Evolutionary conservation across 2,329 filamentous ascomycete genomes (phyloP).

Genomic region (Neonectria ditissima): DNA sequence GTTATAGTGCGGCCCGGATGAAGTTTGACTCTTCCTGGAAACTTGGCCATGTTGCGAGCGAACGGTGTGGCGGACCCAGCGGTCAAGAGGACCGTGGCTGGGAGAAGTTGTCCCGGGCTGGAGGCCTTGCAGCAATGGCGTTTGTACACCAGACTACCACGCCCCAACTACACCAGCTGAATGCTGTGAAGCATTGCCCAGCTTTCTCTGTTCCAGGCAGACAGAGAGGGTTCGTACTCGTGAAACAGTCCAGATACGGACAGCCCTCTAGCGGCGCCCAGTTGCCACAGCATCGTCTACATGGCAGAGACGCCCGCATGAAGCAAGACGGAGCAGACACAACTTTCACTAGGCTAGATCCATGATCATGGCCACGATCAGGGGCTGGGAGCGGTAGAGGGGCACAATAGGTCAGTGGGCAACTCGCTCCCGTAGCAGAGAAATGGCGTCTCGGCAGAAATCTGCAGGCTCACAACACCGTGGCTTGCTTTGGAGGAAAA

Average conservation of each 20-base stretch:
- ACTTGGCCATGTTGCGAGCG: neutral
- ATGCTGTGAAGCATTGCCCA: slow-evolving; percentile 13
- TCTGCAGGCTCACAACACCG: slow-evolving; percentile 30
- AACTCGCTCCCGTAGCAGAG: slow-evolving; percentile 21
- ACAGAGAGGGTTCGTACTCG: slow-evolving; percentile 32
- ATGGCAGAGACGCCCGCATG: slow-evolving; percentile 21
- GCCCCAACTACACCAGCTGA: slow-evolving; percentile 8
- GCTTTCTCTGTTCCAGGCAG: slow-evolving; percentile 19
- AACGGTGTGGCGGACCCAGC: slow-evolving; percentile 15
- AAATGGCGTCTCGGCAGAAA: slow-evolving; percentile 22
- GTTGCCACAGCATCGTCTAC: slow-evolving; percentile 22
- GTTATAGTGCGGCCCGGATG: neutral
- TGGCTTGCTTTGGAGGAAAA: slow-evolving; percentile 20
- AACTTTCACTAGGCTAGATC: slow-evolving; percentile 9
- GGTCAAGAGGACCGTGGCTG: neutral
- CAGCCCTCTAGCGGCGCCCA: slow-evolving; percentile 29
- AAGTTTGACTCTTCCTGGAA: neutral
- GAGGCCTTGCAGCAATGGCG: slow-evolving; percentile 10
- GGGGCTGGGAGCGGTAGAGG: neutral
- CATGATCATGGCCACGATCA: neutral
- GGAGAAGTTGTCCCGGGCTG: neutral
- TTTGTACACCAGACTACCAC: neutral
- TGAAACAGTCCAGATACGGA: slow-evolving; percentile 34
- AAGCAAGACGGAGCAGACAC: slow-evolving; percentile 13
- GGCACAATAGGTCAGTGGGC: neutral